A percentile compares a stretch with the other conserved stretches of the same genome.
phyloP scores from a whole-genome alignment of 352 stramenopile genomes.

The Phytophthora sansomeana region DNA sequence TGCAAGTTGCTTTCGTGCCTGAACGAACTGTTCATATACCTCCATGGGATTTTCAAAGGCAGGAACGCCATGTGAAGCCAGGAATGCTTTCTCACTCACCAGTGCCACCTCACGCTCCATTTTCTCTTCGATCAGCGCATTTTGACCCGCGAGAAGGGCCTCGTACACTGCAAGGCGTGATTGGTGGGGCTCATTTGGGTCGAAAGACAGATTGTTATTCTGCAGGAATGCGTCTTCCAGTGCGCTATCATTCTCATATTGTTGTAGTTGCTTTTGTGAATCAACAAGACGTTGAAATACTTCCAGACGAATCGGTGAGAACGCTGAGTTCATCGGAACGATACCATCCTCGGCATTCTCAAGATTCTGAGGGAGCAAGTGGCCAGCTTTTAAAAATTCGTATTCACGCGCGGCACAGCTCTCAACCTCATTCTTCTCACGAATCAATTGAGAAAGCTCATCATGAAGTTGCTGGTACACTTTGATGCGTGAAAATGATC shows the following conservation, averaged over 20 bases:
- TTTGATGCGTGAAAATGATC: conserved; percentile 18
- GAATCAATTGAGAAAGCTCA: conserved; percentile 18
- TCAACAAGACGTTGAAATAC: conserved; percentile 29
- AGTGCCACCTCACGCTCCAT: conserved; percentile 55
- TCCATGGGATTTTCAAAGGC: conserved; percentile 24
- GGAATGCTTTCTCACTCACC: conserved; percentile 42
- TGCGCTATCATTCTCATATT: conserved; percentile 15
- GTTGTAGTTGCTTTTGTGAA: conserved; percentile 1
- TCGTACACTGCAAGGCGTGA: conserved; percentile 53
- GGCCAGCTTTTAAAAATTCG: conserved; percentile 23
- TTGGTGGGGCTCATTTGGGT: conserved; percentile 9
- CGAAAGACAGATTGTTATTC: conserved; percentile 19
- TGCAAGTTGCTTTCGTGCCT: conserved; percentile 27
- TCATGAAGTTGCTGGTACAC: conserved; percentile 31
- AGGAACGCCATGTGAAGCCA: conserved; percentile 38
- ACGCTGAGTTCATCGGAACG: conserved; percentile 1
- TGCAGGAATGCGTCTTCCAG: conserved; percentile 31
- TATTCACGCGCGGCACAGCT: conserved; percentile 14
- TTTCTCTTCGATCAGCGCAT: conserved; percentile 66
- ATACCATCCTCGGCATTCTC: neutral
- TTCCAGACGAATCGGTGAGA: conserved; percentile 31
- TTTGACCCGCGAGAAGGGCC: conserved; percentile 54
- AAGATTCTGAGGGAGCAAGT: conserved; percentile 7
- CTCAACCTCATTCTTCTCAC: conserved; percentile 18
- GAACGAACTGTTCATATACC: conserved; percentile 37